Evolutionary conservation across 805 yeast species (phyloP), one percentile per base, ranked within the genome.

Genomic region (Ogataea paraovalis): DNA sequence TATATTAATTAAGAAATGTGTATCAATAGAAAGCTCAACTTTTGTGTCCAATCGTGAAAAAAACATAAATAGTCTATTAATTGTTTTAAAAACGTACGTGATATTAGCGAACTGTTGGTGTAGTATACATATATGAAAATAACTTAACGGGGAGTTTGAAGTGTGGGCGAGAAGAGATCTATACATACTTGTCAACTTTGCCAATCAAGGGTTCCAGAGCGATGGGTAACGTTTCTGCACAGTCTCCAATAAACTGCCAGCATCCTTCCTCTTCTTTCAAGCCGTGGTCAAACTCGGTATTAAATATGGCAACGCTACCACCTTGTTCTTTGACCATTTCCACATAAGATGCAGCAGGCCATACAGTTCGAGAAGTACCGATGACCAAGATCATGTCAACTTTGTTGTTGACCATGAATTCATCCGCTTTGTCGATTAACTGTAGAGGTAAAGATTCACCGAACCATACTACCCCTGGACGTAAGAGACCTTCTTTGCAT

Each of bases 391-490:
- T 81, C 58, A 90, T 66, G 58, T 89, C 96, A 20, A 87, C 83
- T 4, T 65, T 65, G 22, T 70, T 70, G 10, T 69, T 58, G 53
- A 79, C 75, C 5, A 88, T 73, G 56, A 86, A 89, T 39, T 77
- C 79, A 66, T 89, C 96, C 4, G 87, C 88, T 39, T 68, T 68
- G 50, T 81, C 83, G 48, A 90, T 76, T 12, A 74, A 75, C 42
- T 67, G 67, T 46, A 87, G 64, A 0, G 96, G 88, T 40, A 90
- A 68, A 14, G 89, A 75, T 65, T 90, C 97, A n/a, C 97, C 97
- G 66, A 85, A 88, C 97, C 96, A 90, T 5, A 89, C 91, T 3
- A 90, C 95, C 0, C 94, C 96, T 0, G 97, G 97, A 20, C 97
- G 71, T 48, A 90, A 66, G 12, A 85, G 61, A 0, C 83, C 84